These are phyloP conservation scores for Termitomyces sp. DNA, from an alignment of 768 basidiomycete species.

Conservation along the genomic window DNA sequence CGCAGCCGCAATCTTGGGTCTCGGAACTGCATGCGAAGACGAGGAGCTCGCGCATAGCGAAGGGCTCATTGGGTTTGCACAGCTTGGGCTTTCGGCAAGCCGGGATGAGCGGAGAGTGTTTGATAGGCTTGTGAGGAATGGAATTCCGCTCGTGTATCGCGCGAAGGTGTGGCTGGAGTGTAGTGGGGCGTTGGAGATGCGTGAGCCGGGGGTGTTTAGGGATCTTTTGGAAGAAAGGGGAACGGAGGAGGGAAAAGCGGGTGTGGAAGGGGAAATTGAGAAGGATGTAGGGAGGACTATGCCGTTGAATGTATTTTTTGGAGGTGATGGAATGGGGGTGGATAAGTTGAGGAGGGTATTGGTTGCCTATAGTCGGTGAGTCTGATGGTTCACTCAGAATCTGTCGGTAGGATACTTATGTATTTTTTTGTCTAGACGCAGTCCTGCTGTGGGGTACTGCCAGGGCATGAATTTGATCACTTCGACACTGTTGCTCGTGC, in stretches of 20 bases:
- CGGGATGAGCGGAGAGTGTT: constrained; percentile 81
- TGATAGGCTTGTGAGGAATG: constrained; percentile 72
- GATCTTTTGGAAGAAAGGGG: constrained; percentile 64
- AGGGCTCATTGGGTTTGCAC: constrained; percentile 87
- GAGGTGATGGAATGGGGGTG: constrained; percentile 93
- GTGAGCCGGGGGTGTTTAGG: constrained; percentile 85
- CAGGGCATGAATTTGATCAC: constrained; percentile 96
- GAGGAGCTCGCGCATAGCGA: constrained; percentile 81
- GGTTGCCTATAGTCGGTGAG: constrained; percentile 88
- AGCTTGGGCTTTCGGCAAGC: constrained; percentile 76
- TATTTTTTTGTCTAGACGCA: constrained; percentile 55
- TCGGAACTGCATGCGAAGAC: constrained; percentile 58
- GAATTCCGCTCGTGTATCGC: constrained; percentile 87
- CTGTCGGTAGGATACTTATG: neutral
- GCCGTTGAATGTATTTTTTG: constrained; percentile 96
- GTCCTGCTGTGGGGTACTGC: constrained; percentile 90
- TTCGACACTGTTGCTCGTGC: constrained; percentile 88
- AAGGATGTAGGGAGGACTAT: constrained; percentile 92
- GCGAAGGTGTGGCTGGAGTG: constrained; percentile 92
- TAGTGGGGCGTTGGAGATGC: constrained; percentile 88
- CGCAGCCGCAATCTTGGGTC: constrained; percentile 66
- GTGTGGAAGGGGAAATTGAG: constrained; percentile 81
- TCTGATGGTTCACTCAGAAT: constrained; percentile 6
- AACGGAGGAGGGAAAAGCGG: constrained; percentile 37
- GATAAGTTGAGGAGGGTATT: constrained; percentile 88